A percentile compares a stretch with the other conserved stretches of the same genome.
Conservation (phyloP, 768 basidiomycete species). For the Rhodotorula diobovata region DNA sequence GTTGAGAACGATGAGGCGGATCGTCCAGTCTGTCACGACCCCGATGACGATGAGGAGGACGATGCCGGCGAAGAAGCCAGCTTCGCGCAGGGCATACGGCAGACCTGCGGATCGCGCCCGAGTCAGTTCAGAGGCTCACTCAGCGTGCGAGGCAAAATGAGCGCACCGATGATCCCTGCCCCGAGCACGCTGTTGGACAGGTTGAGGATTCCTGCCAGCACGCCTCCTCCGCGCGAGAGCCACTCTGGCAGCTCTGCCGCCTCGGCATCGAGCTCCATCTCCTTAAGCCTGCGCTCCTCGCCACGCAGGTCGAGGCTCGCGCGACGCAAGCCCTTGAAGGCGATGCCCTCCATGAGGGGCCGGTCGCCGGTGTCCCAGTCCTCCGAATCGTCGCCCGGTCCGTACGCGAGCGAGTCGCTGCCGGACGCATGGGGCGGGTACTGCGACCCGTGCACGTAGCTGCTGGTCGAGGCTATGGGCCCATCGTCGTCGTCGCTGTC, state of each 20-base stretch:
- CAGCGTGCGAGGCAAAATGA: constrained; percentile 9
- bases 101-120: constrained; percentile 56
- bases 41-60: constrained; percentile 75
- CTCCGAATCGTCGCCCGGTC: constrained; percentile 76
- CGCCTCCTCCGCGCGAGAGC: constrained; percentile 47
- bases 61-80: constrained; percentile 85
- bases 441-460: constrained; percentile 23
- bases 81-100: constrained; percentile 89
- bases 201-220: constrained; percentile 63
- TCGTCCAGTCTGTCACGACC: constrained; percentile 92
- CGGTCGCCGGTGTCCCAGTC: constrained; percentile 50
- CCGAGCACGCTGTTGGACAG: constrained; percentile 97
- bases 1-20: constrained; percentile 88
- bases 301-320: constrained; percentile 22
- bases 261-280: constrained; percentile 54
- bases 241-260: constrained; percentile 33
- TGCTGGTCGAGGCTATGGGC: constrained; percentile 18
- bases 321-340: constrained; percentile 12
- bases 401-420: no score
- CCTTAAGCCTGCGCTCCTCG: constrained; percentile 21
- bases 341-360: constrained; percentile 37
- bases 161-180: constrained; percentile 60
- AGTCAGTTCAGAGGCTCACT: constrained; percentile 3
- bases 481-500: constrained; percentile 4
- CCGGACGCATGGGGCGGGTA: no score